Conservation (phyloP, 495 filamentous ascomycete species). For the Penicillium fimorum region DNA sequence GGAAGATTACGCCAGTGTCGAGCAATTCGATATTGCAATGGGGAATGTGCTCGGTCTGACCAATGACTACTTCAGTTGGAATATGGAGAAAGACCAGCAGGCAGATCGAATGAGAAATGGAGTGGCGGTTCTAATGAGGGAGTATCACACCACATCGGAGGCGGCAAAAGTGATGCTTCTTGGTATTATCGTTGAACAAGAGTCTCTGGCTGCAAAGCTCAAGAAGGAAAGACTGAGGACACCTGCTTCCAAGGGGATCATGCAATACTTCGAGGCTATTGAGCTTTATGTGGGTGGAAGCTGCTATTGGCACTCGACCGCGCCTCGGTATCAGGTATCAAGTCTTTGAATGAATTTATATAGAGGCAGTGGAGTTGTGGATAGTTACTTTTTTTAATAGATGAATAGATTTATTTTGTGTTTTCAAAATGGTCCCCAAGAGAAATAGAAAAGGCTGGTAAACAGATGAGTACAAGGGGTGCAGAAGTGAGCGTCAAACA, state of each 20-base stretch:
- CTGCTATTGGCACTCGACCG: constrained; percentile 15
- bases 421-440: background rate
- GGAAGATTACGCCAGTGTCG: constrained; percentile 2
- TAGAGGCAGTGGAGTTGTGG: background rate
- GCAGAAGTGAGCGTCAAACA: too few relatives aligned
- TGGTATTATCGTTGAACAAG: constrained; percentile 8
- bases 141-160: background rate
- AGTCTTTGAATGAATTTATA: background rate
- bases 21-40: constrained; percentile 8
- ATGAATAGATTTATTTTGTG: background rate
- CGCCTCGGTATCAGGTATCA: constrained; percentile 1
- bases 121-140: constrained; percentile 12
- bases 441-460: background rate
- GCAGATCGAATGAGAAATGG: constrained; percentile 11
- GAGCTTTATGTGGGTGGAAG: constrained; percentile 15
- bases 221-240: background rate
- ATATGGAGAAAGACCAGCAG: constrained; percentile 9
- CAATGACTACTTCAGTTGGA: constrained; percentile 15
- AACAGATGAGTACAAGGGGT: background rate
- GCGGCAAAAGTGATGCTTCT: constrained; percentile 6
- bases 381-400: background rate
- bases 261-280: constrained; percentile 15
- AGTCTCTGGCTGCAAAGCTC: background rate
- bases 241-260: background rate
- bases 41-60: constrained; percentile 12